phyloP scores from a whole-genome alignment of 495 filamentous ascomycete species.

The Talaromyces thailandensis region DNA sequence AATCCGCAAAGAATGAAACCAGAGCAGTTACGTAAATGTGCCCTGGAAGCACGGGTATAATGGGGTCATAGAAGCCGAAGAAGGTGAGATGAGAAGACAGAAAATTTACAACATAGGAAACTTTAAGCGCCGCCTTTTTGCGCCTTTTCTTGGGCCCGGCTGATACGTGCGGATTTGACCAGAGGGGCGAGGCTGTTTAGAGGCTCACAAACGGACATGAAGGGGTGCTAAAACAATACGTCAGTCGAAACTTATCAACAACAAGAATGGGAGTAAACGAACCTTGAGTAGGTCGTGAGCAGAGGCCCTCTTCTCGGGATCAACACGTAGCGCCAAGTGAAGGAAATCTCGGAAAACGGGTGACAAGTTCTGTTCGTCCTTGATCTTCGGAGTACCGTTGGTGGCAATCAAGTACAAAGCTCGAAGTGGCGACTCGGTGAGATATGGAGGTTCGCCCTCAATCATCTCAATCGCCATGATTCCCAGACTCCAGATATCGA shows the following conservation, averaged over 20 bases:
- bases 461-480: constrained; percentile 99
- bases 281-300: constrained; percentile 89
- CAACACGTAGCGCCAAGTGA: constrained; percentile 83
- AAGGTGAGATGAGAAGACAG: background rate
- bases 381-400: constrained; percentile 90
- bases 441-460: constrained; percentile 93
- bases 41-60: constrained; percentile 6
- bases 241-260: background rate
- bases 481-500: constrained; percentile 96
- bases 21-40: constrained; percentile 1
- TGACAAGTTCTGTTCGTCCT: constrained; percentile 78
- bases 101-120: constrained; percentile 9
- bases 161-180: constrained; percentile 74
- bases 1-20: background rate
- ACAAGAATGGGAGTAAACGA: constrained; percentile 17
- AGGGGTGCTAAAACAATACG: constrained; percentile 63
- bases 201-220: constrained; percentile 69
- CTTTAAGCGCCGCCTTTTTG: constrained; percentile 43
- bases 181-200: constrained; percentile 72
- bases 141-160: constrained; percentile 76
- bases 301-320: constrained; percentile 91
- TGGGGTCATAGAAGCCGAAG: constrained; percentile 3
- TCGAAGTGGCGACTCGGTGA: constrained; percentile 88
- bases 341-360: constrained; percentile 83
- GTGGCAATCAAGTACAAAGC: constrained; percentile 95